Conservation (phyloP, 2,329 filamentous ascomycete species). For the Penicillium expansum region DNA sequence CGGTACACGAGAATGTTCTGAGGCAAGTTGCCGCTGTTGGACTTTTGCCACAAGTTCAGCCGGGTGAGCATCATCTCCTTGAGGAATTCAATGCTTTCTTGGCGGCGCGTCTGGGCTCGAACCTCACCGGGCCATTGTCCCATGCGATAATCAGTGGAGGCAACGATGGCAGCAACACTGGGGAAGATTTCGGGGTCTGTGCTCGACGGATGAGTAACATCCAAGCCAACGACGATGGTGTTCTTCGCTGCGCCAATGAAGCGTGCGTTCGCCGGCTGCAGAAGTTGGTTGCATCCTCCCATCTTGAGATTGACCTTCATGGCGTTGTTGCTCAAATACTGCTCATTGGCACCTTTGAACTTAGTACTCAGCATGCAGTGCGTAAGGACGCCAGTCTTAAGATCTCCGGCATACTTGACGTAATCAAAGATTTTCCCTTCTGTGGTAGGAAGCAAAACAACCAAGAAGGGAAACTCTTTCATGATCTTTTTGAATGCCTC, state of each 20-base stretch:
- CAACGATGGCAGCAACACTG: slow-evolving; percentile 75
- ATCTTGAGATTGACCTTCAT: slow-evolving; percentile 79
- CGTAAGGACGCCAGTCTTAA: slow-evolving; percentile 61
- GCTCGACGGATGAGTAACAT: slow-evolving; percentile 80
- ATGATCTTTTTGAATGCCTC: background rate
- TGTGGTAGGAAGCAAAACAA: slow-evolving; percentile 49
- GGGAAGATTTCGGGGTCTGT: slow-evolving; percentile 57
- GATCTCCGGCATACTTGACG: slow-evolving; percentile 66
- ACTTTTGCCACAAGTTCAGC: slow-evolving; percentile 60
- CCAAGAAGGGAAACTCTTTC: background rate
- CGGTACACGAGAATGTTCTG: slow-evolving; percentile 78
- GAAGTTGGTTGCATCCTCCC: slow-evolving; percentile 68
- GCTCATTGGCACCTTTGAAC: slow-evolving; percentile 36
- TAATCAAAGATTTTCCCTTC: slow-evolving; percentile 57
- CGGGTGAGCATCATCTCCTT: slow-evolving; percentile 60
- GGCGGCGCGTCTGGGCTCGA: slow-evolving; percentile 48
- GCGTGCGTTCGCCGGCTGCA: slow-evolving; percentile 51
- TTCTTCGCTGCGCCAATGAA: slow-evolving; percentile 62
- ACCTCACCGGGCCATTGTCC: slow-evolving; percentile 73
- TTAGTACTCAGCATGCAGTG: slow-evolving; percentile 59
- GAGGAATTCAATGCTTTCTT: slow-evolving; percentile 68
- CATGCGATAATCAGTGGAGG: slow-evolving; percentile 65
- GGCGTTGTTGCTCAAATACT: slow-evolving; percentile 65
- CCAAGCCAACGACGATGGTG: slow-evolving; percentile 78
- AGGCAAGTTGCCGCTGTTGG: slow-evolving; percentile 57